Conservation (phyloP, 176 grass and related monocot species). For the Oryza meridionalis region DNA sequence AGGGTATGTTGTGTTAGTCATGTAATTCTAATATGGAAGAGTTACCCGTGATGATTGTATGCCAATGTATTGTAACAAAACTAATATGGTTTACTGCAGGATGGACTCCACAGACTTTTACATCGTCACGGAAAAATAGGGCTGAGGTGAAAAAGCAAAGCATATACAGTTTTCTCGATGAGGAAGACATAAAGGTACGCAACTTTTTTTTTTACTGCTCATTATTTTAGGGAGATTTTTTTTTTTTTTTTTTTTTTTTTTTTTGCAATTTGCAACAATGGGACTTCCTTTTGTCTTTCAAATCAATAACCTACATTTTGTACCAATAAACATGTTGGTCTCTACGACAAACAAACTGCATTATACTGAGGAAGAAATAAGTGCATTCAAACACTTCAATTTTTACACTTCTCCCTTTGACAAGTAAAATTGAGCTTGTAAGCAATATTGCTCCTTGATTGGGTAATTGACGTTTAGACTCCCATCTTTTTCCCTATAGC, state of each 20-base stretch:
- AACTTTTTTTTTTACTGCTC: constrained; percentile 7
- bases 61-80: not conserved
- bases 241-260: not conserved
- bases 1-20: constrained; percentile 50
- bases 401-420: not conserved
- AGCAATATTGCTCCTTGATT: constrained; percentile 6
- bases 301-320: not conserved
- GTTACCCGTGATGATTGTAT: constrained; percentile 16
- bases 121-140: constrained; percentile 91
- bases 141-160: constrained; percentile 80
- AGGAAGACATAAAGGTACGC: constrained; percentile 91
- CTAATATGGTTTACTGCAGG: constrained; percentile 53
- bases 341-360: not conserved
- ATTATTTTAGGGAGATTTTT: constrained; percentile 11
- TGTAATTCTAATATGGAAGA: constrained; percentile 14
- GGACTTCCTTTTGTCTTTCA: not conserved
- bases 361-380: constrained; percentile 21
- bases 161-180: constrained; percentile 92
- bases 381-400: not conserved
- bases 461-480: not conserved
- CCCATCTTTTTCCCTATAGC: too few species aligned
- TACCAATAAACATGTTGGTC: not conserved
- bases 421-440: not conserved
- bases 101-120: constrained; percentile 86
- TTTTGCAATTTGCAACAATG: constrained; percentile 11